These are phyloP conservation scores for Neonectria faginata DNA, from an alignment of 2,329 filamentous ascomycete genomes.

Conservation along the genomic window DNA sequence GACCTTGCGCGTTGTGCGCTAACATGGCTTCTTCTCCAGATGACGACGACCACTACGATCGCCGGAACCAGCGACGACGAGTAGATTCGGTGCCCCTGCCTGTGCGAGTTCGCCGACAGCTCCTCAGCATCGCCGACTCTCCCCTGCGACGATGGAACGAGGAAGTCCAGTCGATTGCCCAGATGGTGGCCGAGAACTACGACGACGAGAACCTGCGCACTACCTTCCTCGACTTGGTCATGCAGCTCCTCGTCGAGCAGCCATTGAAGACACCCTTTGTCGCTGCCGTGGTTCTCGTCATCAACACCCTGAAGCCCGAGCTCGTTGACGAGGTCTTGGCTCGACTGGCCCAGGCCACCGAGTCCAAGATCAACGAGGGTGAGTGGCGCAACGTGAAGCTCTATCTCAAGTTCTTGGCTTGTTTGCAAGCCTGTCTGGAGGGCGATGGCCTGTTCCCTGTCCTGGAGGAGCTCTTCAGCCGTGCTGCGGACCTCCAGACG, in stretches of 20 bases:
- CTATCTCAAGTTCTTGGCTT: constrained; percentile 87
- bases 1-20: constrained; percentile 30
- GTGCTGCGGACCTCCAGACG: constrained; percentile 93
- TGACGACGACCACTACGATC: constrained; percentile 83
- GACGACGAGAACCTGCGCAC: constrained; percentile 84
- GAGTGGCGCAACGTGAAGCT: constrained; percentile 94
- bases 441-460: constrained; percentile 88
- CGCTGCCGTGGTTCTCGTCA: constrained; percentile 82
- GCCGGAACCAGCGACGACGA: constrained; percentile 78
- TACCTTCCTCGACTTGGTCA: constrained; percentile 77
- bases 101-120: constrained; percentile 79
- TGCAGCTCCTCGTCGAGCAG: constrained; percentile 87
- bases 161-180: constrained; percentile 80
- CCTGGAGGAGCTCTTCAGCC: constrained; percentile 88
- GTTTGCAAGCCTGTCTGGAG: constrained; percentile 82
- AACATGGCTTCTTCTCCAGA: constrained; percentile 46
- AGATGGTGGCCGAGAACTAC: constrained; percentile 82
- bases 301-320: constrained; percentile 82
- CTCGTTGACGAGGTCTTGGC: constrained; percentile 77
- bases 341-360: constrained; percentile 69
- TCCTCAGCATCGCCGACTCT: constrained; percentile 85
- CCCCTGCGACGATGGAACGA: constrained; percentile 82
- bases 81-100: constrained; percentile 77
- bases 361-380: constrained; percentile 76
- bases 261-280: constrained; percentile 98